These are phyloP conservation scores for Seminavis robusta DNA, from an alignment of 108 stramenopile species.

Conservation along the genomic window DNA sequence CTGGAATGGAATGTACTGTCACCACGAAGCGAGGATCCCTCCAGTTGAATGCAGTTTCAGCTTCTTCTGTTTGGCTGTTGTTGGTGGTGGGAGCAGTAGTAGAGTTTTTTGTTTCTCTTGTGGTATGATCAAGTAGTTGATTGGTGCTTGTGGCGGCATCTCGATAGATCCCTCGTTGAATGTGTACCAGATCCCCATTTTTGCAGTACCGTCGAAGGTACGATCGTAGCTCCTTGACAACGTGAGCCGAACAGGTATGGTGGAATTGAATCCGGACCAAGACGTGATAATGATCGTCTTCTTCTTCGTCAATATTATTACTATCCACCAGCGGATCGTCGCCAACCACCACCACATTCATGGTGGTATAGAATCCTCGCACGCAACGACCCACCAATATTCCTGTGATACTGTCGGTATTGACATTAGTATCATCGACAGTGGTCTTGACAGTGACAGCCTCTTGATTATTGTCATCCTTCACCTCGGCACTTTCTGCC, in stretches of 20 bases:
- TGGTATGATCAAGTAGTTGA: conserved; percentile 2
- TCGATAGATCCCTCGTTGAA: conserved; percentile 17
- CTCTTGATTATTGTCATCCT: no score
- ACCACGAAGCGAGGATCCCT: conserved; percentile 24
- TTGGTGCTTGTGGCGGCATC: neutral
- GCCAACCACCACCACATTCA: conserved; percentile 16
- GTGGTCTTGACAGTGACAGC: conserved; percentile 36
- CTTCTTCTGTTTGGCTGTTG: neutral
- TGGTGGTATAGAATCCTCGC: conserved; percentile 42
- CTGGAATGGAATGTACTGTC: conserved; percentile 8
- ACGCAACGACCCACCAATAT: conserved; percentile 57
- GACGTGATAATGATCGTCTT: conserved; percentile 14
- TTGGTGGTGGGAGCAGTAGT: neutral
- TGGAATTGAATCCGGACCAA: conserved; percentile 37
- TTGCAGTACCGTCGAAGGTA: conserved; percentile 58
- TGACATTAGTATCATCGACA: conserved; percentile 57
- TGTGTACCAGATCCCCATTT: conserved; percentile 51
- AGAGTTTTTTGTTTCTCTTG: neutral
- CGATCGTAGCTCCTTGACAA: conserved; percentile 47
- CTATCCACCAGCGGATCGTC: neutral
- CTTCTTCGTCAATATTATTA: neutral
- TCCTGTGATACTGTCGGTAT: conserved; percentile 17
- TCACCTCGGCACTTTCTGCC: no score
- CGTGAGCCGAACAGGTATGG: conserved; percentile 11
- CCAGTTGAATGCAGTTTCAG: conserved; percentile 5